Conservation (phyloP, 345 rosid genomes). For the Salix caprea region DNA sequence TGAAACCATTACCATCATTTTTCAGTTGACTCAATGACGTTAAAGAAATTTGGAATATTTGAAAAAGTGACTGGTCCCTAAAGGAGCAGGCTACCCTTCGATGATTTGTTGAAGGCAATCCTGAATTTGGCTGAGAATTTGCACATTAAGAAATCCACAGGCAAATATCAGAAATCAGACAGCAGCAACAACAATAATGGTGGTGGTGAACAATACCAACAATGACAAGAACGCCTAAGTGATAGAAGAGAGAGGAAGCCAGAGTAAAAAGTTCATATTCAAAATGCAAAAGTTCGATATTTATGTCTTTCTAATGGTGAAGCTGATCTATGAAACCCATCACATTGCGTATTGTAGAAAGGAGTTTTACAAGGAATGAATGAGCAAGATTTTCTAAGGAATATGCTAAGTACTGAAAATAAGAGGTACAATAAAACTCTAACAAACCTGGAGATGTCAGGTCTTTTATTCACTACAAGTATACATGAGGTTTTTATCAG, state of each 20-base stretch:
- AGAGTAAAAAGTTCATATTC: not conserved
- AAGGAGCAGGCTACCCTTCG: conserved; percentile 91
- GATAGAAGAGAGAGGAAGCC: not conserved
- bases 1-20: conserved; percentile 66
- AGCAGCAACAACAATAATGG: not conserved
- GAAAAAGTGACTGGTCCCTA: conserved; percentile 90
- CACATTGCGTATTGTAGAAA: not conserved
- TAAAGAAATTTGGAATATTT: conserved; percentile 86
- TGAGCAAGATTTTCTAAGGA: not conserved
- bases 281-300: not conserved
- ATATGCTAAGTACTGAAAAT: not conserved
- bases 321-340: not conserved
- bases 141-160: conserved; percentile 18
- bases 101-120: conserved; percentile 79
- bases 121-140: conserved; percentile 62
- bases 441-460: not conserved
- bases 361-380: not conserved
- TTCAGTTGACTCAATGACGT: conserved; percentile 82
- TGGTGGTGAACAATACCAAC: not conserved
- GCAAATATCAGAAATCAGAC: conserved; percentile 22
- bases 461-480: not conserved
- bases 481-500: not conserved
- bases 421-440: not conserved
- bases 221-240: not conserved
- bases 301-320: not conserved